These are phyloP conservation scores for Syzygium aromaticum DNA, from an alignment of 345 rosid species.

Conservation along the genomic window DNA sequence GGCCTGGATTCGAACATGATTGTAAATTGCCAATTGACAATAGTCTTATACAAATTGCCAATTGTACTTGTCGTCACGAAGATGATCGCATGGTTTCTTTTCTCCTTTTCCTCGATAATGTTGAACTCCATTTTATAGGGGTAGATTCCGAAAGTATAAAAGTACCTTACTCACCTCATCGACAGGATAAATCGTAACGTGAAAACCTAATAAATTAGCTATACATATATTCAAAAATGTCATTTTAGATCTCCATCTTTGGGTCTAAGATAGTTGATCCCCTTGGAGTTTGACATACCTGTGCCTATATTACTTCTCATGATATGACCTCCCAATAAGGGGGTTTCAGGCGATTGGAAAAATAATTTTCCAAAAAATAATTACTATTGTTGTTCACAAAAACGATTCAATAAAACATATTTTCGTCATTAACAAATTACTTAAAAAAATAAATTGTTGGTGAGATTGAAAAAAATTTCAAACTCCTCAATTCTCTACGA, in stretches of 20 bases:
- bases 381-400: neutral
- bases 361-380: neutral
- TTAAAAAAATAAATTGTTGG: too few relatives aligned
- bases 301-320: neutral
- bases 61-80: fast-evolving
- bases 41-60: neutral
- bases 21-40: neutral
- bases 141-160: neutral
- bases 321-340: neutral
- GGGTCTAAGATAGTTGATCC: too few relatives aligned
- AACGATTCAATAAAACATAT: neutral
- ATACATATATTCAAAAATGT: neutral
- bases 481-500: too few relatives aligned
- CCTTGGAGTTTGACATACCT: neutral
- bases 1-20: neutral
- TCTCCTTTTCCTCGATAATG: neutral
- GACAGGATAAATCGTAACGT: neutral
- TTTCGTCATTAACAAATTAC: too few relatives aligned
- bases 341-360: neutral
- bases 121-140: neutral
- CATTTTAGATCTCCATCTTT: too few relatives aligned
- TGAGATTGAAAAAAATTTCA: too few relatives aligned
- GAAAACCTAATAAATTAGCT: neutral
- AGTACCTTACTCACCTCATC: neutral
- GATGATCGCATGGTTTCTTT: neutral